These are phyloP conservation scores for Fomitopsis pinicola DNA, from an alignment of 1,284 basidiomycete species.

Conservation along the genomic window DNA sequence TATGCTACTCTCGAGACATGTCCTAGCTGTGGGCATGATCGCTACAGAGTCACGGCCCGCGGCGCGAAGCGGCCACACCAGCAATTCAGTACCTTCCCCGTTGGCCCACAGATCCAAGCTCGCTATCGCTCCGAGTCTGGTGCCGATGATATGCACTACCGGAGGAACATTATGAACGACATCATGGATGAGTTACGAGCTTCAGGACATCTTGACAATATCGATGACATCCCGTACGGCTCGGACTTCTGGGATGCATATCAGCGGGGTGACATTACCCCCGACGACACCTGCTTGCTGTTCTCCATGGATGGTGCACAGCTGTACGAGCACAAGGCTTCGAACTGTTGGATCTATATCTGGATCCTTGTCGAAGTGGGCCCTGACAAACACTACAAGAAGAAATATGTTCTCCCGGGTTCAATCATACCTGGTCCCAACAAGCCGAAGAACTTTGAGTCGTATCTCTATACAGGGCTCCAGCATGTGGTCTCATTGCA, in stretches of 20 bases:
- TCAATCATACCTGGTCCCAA: conserved; percentile 21
- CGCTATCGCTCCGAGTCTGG: conserved; percentile 10
- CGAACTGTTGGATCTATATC: conserved; percentile 25
- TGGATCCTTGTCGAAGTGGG: conserved; percentile 18
- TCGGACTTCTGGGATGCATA: neutral
- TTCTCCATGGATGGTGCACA: conserved; percentile 25
- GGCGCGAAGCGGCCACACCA: conserved; percentile 11
- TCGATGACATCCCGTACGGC: neutral
- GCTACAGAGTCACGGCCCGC: conserved; percentile 4
- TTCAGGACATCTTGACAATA: neutral
- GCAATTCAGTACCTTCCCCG: conserved; percentile 22
- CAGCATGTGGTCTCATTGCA: conserved; percentile 17
- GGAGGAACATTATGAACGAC: conserved; percentile 1
- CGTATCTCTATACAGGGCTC: conserved; percentile 16
- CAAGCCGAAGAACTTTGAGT: conserved; percentile 20
- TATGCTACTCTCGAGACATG: conserved; percentile 20
- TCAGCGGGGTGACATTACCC: conserved; percentile 1
- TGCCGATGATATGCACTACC: conserved; percentile 18
- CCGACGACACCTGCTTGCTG: conserved; percentile 15
- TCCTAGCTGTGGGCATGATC: conserved; percentile 6
- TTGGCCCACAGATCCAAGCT: conserved; percentile 21
- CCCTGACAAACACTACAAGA: conserved; percentile 19
- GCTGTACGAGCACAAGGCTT: conserved; percentile 19
- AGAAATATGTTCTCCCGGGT: conserved; percentile 15
- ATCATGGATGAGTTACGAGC: conserved; percentile 1